A percentile compares a stretch with the other conserved stretches of the same genome.
Conservation (phyloP, 345 rosid species). For the Lumnitzera racemosa region DNA sequence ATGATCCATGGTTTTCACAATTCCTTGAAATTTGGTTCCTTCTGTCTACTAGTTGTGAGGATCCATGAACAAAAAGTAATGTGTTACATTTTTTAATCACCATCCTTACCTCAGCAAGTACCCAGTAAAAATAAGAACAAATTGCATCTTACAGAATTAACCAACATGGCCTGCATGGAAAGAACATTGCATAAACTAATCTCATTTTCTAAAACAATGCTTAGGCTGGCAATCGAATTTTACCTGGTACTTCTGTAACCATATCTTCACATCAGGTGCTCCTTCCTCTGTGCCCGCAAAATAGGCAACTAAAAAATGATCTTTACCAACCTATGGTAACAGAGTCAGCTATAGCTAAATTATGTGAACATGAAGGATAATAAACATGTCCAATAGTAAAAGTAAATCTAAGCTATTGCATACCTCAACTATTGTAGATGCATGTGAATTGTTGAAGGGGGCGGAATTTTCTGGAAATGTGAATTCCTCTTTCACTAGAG, state of each 20-base stretch:
- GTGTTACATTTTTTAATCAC: no score
- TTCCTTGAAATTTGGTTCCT: no score
- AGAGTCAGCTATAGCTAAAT: constrained; percentile 6
- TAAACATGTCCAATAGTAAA: background rate
- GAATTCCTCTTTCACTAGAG: constrained; percentile 42
- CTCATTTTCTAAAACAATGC: no score
- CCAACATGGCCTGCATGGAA: no score
- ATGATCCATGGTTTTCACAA: no score
- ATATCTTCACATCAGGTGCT: constrained; percentile 60
- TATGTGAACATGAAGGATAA: background rate
- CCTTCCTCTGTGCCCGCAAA: constrained; percentile 54
- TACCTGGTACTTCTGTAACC: constrained; percentile 65
- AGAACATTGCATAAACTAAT: no score
- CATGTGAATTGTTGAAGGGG: constrained; percentile 86
- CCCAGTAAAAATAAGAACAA: no score
- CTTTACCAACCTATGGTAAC: constrained; percentile 39
- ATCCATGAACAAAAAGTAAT: no score
- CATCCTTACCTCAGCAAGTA: no score
- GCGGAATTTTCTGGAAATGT: constrained; percentile 60
- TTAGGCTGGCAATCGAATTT: background rate
- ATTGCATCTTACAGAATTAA: no score
- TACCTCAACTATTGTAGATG: constrained; percentile 86
- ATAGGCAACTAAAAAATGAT: constrained; percentile 74
- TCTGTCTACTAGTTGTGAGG: no score
- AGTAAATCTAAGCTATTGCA: constrained; percentile 2